These are phyloP conservation scores for Pseudogymnoascus sp. DNA, from an alignment of 2,329 filamentous ascomycete species.

Conservation along the genomic window DNA sequence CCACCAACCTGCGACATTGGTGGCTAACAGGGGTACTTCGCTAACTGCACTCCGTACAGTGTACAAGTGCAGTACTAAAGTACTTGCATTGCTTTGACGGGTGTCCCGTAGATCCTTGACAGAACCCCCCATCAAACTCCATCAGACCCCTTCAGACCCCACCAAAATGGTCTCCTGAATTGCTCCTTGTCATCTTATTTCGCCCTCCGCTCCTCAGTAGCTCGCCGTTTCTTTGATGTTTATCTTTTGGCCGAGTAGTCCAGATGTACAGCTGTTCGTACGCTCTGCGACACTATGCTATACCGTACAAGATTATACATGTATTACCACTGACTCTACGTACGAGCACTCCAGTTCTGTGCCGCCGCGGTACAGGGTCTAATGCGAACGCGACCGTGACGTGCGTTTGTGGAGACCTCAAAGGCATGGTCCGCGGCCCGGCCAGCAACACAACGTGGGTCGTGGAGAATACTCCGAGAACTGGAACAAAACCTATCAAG, in stretches of 20 bases:
- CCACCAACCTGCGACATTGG: conserved; percentile 8
- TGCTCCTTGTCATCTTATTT: conserved; percentile 9
- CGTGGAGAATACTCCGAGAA: background rate
- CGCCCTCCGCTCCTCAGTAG: background rate
- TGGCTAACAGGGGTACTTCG: background rate
- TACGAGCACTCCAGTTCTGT: background rate
- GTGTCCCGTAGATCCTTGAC: background rate
- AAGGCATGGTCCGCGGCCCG: conserved; percentile 5
- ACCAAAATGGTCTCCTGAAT: conserved; percentile 8
- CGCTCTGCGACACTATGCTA: background rate
- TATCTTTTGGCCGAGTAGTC: background rate
- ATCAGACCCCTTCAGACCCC: background rate
- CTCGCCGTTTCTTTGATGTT: background rate
- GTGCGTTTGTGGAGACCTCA: background rate
- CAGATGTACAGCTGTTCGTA: background rate
- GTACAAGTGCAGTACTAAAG: background rate
- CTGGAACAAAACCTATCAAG: background rate
- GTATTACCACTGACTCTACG: background rate
- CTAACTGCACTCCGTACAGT: background rate
- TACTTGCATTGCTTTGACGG: background rate
- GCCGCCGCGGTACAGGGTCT: background rate
- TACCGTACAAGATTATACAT: background rate
- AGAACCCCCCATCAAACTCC: background rate
- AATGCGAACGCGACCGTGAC: background rate
- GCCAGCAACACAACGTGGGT: conserved; percentile 3